A percentile compares a stretch with the other conserved stretches of the same genome.
Conservation (phyloP, 768 basidiomycete genomes). For the Trametes cinnabarina region DNA sequence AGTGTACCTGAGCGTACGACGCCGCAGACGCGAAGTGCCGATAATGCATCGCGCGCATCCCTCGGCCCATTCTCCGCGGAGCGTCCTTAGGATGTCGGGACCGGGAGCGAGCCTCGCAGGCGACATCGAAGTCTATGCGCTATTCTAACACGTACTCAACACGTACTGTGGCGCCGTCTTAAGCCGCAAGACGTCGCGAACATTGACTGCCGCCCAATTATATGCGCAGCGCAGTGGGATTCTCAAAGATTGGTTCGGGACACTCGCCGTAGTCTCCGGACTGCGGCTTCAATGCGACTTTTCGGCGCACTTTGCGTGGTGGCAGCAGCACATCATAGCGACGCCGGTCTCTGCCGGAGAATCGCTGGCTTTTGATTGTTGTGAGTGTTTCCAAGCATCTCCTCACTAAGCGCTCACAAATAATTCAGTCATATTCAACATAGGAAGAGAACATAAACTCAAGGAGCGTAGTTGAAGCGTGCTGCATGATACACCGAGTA, state of each 20-base stretch:
- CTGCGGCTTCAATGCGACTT: neutral
- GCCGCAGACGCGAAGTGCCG: neutral
- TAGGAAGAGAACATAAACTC: no score
- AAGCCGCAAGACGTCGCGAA: neutral
- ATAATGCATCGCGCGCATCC: neutral
- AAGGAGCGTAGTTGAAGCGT: no score
- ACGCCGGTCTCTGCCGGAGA: neutral
- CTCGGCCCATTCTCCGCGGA: conserved; percentile 12
- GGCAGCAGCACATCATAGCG: neutral
- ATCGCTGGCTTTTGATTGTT: no score
- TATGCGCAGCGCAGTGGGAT: neutral
- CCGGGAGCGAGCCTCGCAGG: neutral
- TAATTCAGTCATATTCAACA: no score
- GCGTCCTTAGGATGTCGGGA: conserved; percentile 1
- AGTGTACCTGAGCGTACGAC: neutral
- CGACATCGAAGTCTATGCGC: conserved; percentile 9
- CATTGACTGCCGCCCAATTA: neutral
- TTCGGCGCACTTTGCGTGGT: neutral
- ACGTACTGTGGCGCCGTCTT: conserved; percentile 3
- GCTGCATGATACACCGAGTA: no score
- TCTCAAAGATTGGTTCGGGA: conserved; percentile 9
- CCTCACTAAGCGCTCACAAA: no score
- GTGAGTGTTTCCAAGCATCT: no score
- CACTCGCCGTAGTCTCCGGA: conserved; percentile 1
- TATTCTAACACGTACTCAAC: conserved; percentile 11